Base-by-base conservation (phyloP, 371 early-diverging fungal genomes). In the Blastocladiella emersonii region DNA sequence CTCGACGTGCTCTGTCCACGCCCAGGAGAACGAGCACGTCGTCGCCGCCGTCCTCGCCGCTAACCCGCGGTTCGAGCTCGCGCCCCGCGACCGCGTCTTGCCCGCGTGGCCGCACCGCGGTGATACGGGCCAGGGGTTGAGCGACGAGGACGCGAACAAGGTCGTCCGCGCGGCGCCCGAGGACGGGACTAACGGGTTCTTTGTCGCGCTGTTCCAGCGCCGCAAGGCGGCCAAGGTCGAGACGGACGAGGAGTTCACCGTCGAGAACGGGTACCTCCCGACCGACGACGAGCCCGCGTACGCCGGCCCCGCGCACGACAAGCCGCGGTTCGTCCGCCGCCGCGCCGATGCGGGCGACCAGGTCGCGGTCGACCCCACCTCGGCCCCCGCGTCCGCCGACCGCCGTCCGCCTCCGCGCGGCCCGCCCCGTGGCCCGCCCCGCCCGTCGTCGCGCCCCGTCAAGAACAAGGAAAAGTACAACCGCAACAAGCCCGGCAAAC, bases 21-120 rank as follows among this genome's bases (percentile, higher is more conserved):
- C 79, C 15, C 88, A 92, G 73, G 99, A 99, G 69, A 98, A 98
- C 72, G 99, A 99, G 71, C 82, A 85, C 36, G 97, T 99, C 0
- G 91, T 99, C 30, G 75, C 77, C 34, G 72, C 75, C 3, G 72
- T 87, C 1, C 67, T 91, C 30, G 63, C 65, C 37, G 67, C 61
- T 41, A 74, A 83, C 65, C 71, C 57, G 21, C 71, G 78, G 10
- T 90, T 89, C 72, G 72, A 71, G 30, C 68, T 91, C 41, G 79
- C 82, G 0, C 67, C 78, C 0, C 74, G 81, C n/a, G 65, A 74
- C 3, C 69, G 78, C 21, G 81, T 82, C 5, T 68, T 91, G 61
- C 87, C 91, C 7, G 81, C 84, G 1, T 91, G 91, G 91, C 64
- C 74, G 27, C 76, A 85, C 41, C 81, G 91, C 35, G 91, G 91